Evolutionary conservation across 73 alveolate species (phyloP).

Genomic region (Paraurostyla sp.): DNA sequence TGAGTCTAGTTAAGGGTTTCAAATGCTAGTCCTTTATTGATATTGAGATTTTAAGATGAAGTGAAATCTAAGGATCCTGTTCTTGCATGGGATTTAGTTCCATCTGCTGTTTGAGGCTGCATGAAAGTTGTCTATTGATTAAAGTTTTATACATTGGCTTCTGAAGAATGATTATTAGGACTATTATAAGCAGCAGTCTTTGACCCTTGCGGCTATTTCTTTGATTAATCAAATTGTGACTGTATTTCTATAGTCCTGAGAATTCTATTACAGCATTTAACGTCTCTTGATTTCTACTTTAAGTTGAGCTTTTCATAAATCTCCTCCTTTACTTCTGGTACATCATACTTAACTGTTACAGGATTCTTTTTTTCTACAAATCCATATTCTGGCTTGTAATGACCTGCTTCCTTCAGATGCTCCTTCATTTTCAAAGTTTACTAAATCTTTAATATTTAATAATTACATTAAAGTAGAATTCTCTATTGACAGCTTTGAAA

Average conservation of each 20-base stretch:
- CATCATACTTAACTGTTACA: neutral
- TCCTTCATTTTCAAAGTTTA: conserved; percentile 4
- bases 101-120: too few species aligned
- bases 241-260: conserved; percentile 2
- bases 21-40: too few species aligned
- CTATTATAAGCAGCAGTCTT: neutral
- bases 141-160: neutral
- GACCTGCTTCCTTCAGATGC: conserved; percentile 22
- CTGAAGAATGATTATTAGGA: neutral
- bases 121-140: neutral
- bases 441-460: neutral
- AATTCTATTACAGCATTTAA: conserved; percentile 45
- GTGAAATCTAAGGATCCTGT: too few species aligned
- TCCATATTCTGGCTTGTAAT: conserved; percentile 21
- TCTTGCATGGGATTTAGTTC: too few species aligned
- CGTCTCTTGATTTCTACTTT: conserved; percentile 19
- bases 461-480: conserved; percentile 19
- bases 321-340: conserved; percentile 11
- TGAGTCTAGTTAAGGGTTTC: too few species aligned
- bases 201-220: neutral
- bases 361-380: neutral
- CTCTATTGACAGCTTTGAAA: conserved; percentile 48
- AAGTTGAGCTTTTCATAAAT: neutral
- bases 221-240: neutral
- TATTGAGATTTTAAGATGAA: too few species aligned